These are phyloP conservation scores for Hibiscus syriacus DNA, from an alignment of 345 rosid species.

Conservation along the genomic window DNA sequence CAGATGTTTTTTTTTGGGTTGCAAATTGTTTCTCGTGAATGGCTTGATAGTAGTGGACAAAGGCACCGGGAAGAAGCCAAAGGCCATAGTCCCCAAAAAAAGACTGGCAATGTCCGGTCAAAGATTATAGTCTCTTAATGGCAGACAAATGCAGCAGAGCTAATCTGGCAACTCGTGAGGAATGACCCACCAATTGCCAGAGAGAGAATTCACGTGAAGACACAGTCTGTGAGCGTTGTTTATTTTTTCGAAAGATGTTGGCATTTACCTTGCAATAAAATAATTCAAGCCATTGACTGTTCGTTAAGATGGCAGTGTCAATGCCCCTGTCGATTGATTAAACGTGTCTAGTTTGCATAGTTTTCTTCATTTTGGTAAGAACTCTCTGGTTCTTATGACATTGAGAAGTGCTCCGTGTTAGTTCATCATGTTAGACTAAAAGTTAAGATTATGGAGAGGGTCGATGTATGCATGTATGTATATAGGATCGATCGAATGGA, in stretches of 20 bases:
- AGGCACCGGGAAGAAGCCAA: not conserved
- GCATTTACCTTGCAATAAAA: not conserved
- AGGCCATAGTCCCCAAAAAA: not conserved
- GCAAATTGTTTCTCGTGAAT: not conserved
- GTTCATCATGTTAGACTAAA: too few relatives aligned
- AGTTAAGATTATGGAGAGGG: too few relatives aligned
- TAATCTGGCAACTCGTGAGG: not conserved
- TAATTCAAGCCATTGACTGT: not conserved
- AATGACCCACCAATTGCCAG: not conserved
- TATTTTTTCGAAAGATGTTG: not conserved
- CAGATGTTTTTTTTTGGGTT: too few relatives aligned
- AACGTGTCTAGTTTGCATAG: not conserved
- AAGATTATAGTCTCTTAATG: not conserved
- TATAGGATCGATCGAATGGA: too few relatives aligned
- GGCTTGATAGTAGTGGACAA: not conserved
- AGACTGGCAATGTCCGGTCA: not conserved
- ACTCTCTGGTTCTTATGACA: too few relatives aligned
- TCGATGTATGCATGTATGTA: too few relatives aligned
- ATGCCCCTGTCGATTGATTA: not conserved
- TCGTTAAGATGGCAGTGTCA: not conserved
- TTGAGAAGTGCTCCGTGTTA: too few relatives aligned
- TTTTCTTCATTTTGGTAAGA: not conserved
- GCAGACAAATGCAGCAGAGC: not conserved
- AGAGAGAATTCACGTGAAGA: not conserved
- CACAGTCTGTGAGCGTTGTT: not conserved